These are phyloP conservation scores for Penicillium palitans DNA, from an alignment of 2,329 filamentous ascomycete species.

Conservation along the genomic window DNA sequence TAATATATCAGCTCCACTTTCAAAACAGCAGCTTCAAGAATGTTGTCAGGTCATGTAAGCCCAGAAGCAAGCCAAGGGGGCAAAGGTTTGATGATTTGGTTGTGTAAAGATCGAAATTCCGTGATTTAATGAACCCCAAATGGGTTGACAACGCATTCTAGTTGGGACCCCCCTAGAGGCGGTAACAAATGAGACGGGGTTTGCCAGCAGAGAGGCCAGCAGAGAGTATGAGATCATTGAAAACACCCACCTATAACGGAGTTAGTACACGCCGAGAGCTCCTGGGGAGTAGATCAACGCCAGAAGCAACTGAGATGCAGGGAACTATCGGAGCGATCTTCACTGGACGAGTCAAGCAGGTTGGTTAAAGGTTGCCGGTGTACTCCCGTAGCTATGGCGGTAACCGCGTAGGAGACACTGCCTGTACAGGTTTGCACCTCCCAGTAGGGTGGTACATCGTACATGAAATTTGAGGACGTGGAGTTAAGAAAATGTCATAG, in stretches of 20 bases:
- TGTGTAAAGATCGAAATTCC: neutral
- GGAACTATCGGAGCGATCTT: constrained; percentile 14
- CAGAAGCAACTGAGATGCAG: neutral
- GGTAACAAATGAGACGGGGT: neutral
- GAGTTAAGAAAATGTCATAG: neutral
- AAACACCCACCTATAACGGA: neutral
- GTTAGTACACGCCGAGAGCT: neutral
- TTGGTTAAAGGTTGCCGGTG: neutral
- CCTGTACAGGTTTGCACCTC: neutral
- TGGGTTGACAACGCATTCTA: neutral
- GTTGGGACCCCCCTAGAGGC: neutral
- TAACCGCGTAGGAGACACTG: constrained; percentile 1
- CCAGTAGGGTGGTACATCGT: neutral
- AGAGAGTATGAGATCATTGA: neutral
- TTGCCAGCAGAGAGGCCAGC: neutral
- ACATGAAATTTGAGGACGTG: neutral
- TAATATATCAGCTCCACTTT: constrained; percentile 6
- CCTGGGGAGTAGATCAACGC: neutral
- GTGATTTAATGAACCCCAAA: neutral
- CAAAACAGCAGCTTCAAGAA: constrained; percentile 5
- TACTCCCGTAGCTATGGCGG: neutral
- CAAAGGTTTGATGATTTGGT: neutral
- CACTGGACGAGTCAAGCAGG: constrained; percentile 14
- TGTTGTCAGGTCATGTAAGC: constrained; percentile 7
- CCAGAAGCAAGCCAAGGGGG: constrained; percentile 3